Evolutionary conservation across 148 eudicot genomes (phyloP), one percentile per base, ranked within the genome.

Genomic region (Dysphania ambrosioides): DNA sequence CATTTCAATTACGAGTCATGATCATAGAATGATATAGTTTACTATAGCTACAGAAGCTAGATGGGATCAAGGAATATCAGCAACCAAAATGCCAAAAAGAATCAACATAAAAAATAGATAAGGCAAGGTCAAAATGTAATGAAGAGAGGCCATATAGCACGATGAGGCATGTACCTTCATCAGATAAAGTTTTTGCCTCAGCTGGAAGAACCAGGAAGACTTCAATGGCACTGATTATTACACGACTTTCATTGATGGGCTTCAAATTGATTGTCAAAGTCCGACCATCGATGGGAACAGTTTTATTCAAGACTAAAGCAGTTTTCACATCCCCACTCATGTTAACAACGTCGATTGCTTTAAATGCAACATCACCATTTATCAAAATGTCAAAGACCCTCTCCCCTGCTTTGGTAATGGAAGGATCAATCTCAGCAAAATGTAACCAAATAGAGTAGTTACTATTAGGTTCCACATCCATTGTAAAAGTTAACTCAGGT

Each of bases 371-470:
- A 79, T 89, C 92, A 34, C 97, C 95, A 75, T 96, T 96, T 67
- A 96, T 81, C 81, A 82, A 77, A 47, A 96, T 75, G 75, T 92
- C 85, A 85, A 96, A 90, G n/a, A 92, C 86, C 88, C 99, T 86
- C 77, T 92, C 84, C 51, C 97, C 94, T 21, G 72, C 79, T 40
- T 77, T 86, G 44, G 89, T 90, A 10, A 96, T 71, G 42, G 91
- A 88, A 75, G 97, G 82, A 81, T 92, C 97, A 77, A 92, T 92
- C 85, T 96, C 99, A 1, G 97, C 91, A 86, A 96, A 96, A 78
- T 96, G 99, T 44, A 96, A 82, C 99, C 99, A 96, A 60, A 96
- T 74, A 36, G 97, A 92, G 79, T 92, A 96, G 81, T 96, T 92
- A 71, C 89, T 84, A 73, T 86, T 92, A 63, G 99, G 97, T 30